These are phyloP conservation scores for Groenewaldozyma tartarivorans DNA, from an alignment of 805 yeast genomes.

Conservation along the genomic window DNA sequence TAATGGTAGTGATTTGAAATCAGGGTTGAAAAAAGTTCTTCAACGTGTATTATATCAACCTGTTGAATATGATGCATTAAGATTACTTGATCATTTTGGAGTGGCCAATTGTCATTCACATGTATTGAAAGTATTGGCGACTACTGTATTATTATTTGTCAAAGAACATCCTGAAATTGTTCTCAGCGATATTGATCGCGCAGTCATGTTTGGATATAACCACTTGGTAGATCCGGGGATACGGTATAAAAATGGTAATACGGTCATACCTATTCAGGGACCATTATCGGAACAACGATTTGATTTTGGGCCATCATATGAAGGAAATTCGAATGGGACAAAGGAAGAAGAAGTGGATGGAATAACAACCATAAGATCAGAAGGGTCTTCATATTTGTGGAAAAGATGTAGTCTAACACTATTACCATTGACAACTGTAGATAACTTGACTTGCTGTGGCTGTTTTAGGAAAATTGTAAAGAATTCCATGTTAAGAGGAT, in stretches of 20 bases:
- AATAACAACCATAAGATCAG: constrained; percentile 10
- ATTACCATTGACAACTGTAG: constrained; percentile 23
- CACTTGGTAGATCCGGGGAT: not conserved
- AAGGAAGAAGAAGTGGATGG: not conserved
- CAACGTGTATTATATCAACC: not conserved
- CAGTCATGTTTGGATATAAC: constrained; percentile 11
- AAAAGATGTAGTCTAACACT: constrained; percentile 27
- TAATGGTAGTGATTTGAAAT: not conserved
- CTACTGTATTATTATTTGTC: constrained; percentile 5
- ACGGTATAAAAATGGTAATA: not conserved
- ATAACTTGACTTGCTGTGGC: constrained; percentile 20
- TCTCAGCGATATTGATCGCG: constrained; percentile 12
- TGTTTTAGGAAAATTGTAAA: constrained; percentile 19
- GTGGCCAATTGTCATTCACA: not conserved
- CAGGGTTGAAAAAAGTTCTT: not conserved
- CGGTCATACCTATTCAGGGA: constrained; percentile 10
- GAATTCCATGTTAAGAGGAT: constrained; percentile 4
- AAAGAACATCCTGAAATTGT: not conserved
- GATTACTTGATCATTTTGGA: constrained; percentile 9
- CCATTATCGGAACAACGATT: constrained; percentile 16
- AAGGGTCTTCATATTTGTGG: constrained; percentile 23
- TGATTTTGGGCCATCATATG: constrained; percentile 11
- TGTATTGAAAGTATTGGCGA: constrained; percentile 7
- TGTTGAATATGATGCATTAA: constrained; percentile 6
- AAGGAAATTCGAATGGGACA: constrained; percentile 2